Conservation (phyloP, 2,329 filamentous ascomycete genomes). For the Colletotrichum liriopes region DNA sequence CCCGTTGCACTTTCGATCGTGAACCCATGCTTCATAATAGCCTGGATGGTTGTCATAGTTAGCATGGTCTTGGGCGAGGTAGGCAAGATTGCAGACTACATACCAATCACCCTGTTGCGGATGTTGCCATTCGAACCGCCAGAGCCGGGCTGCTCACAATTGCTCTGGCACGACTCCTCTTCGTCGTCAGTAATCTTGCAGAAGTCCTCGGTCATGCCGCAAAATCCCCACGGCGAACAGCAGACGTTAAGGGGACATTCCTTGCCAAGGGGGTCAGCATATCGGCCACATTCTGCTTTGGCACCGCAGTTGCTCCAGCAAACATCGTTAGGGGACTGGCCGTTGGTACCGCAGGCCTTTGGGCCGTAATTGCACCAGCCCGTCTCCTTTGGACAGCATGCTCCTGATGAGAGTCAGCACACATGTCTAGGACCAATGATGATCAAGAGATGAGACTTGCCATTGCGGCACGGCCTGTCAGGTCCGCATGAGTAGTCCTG, state of each 20-base stretch:
- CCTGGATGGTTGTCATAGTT: too few species aligned
- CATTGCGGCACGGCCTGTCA: too few species aligned
- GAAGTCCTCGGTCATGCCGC: constrained; percentile 46
- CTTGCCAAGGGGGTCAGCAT: constrained; percentile 44
- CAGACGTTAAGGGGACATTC: constrained; percentile 58
- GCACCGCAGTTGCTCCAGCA: constrained; percentile 53
- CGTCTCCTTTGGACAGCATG: constrained; percentile 39
- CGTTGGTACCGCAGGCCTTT: constrained; percentile 46
- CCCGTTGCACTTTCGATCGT: too few species aligned
- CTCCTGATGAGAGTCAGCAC: neutral
- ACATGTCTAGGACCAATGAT: too few species aligned
- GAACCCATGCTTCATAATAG: too few species aligned
- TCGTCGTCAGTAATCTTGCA: constrained; percentile 6
- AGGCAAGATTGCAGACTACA: too few species aligned
- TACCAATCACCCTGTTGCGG: too few species aligned
- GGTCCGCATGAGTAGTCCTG: too few species aligned
- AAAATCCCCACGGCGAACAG: constrained; percentile 54
- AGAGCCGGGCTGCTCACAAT: constrained; percentile 12
- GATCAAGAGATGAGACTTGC: too few species aligned
- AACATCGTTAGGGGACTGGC: constrained; percentile 47
- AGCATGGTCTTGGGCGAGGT: too few species aligned
- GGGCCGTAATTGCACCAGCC: constrained; percentile 33
- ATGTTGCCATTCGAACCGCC: too few species aligned
- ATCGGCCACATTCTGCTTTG: constrained; percentile 52
- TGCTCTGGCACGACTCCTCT: constrained; percentile 45